A percentile compares a stretch with the other conserved stretches of the same genome.
Evolutionary conservation across 192 early-diverging fungal species (phyloP).

Genomic region (Backusella mclennaniae): DNA sequence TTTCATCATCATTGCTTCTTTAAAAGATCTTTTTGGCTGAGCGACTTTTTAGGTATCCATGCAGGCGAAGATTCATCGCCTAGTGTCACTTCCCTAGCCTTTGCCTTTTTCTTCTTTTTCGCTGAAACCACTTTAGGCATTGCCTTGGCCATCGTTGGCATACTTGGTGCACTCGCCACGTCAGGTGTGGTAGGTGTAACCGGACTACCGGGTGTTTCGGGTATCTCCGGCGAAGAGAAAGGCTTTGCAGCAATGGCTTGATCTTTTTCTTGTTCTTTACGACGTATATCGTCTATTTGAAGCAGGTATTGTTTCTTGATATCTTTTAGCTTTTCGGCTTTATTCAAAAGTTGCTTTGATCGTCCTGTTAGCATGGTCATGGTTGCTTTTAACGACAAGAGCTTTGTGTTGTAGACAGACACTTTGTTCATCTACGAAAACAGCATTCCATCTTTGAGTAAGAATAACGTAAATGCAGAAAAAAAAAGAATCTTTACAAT

Average conservation of each 20-base stretch:
- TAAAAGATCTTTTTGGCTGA: constrained; percentile 12
- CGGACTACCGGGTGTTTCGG: neutral
- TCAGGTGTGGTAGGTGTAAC: neutral
- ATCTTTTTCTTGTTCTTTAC: constrained; percentile 21
- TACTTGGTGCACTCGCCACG: neutral
- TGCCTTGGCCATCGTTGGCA: neutral
- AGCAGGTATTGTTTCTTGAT: constrained; percentile 10
- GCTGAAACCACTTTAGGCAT: neutral
- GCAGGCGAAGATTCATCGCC: constrained; percentile 8
- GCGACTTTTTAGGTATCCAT: constrained; percentile 9
- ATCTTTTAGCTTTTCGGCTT: constrained; percentile 16
- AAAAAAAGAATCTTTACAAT: neutral
- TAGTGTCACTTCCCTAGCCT: constrained; percentile 4
- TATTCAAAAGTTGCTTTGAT: constrained; percentile 15
- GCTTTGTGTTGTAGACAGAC: constrained; percentile 27
- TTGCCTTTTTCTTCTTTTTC: constrained; percentile 10
- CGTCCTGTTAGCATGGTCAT: constrained; percentile 21
- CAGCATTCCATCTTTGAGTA: neutral
- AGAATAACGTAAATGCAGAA: neutral
- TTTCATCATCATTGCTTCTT: neutral
- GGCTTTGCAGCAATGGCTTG: constrained; percentile 17
- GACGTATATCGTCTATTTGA: constrained; percentile 22
- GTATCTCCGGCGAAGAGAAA: neutral
- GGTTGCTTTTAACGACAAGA: constrained; percentile 22
- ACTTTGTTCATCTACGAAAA: constrained; percentile 21